phyloP scores from a whole-genome alignment of 2,329 filamentous ascomycete genomes.

The Beauveria pseudobassiana region DNA sequence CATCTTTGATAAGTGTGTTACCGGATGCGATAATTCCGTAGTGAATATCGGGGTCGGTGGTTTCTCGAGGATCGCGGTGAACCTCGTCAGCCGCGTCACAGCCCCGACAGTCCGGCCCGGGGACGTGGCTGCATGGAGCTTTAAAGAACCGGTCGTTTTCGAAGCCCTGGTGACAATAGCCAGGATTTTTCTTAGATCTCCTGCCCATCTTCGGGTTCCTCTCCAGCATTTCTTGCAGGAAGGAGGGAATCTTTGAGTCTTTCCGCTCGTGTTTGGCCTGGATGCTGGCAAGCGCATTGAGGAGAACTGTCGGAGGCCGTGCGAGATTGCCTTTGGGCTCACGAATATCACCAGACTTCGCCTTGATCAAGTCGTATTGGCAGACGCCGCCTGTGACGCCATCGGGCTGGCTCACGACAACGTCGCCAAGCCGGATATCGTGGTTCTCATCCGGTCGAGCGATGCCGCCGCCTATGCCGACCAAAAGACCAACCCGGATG shows the following conservation, averaged over 20 bases:
- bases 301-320: no score
- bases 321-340: no score
- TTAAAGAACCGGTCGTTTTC: conserved; percentile 15
- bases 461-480: conserved; percentile 14
- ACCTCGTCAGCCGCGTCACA: conserved; percentile 1
- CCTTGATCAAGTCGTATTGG: conserved; percentile 21
- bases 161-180: conserved; percentile 12
- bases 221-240: no score
- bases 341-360: background rate
- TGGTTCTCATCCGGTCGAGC: background rate
- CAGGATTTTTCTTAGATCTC: background rate
- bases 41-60: conserved; percentile 13
- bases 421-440: conserved; percentile 22
- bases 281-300: no score
- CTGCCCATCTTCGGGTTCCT: no score
- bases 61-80: background rate
- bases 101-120: background rate
- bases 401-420: conserved; percentile 19
- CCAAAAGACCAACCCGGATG: conserved; percentile 14
- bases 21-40: conserved; percentile 21
- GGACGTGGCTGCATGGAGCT: background rate
- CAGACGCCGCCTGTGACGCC: conserved; percentile 14
- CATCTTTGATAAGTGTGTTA: conserved; percentile 16
- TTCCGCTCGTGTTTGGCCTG: no score
- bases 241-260: no score